Conservation (phyloP, 805 yeast species). For the Yarrowia hollandica region DNA sequence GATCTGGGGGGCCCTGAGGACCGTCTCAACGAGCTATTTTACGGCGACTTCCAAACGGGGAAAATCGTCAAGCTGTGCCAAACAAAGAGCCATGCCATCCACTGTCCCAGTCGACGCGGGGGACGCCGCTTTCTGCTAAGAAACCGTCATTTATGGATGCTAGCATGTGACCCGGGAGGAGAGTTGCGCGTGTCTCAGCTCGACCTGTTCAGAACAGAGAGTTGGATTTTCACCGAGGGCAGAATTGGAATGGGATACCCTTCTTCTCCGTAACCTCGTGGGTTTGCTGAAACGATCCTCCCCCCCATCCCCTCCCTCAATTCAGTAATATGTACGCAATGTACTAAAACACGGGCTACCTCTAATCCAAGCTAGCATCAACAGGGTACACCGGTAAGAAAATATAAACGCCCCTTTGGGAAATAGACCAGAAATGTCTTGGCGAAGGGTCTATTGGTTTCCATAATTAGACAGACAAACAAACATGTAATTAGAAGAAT, state of each 20-base stretch:
- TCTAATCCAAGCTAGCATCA: no score
- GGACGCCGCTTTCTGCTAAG: slow-evolving; percentile 1
- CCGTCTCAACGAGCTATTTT: neutral
- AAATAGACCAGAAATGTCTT: no score
- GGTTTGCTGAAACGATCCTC: no score
- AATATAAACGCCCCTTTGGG: no score
- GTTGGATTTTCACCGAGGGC: neutral
- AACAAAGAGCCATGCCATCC: slow-evolving; percentile 17
- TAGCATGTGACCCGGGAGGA: neutral
- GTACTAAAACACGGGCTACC: no score
- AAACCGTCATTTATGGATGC: slow-evolving; percentile 5
- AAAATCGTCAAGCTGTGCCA: neutral
- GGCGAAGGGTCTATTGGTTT: no score
- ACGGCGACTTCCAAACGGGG: neutral
- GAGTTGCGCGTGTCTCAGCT: neutral
- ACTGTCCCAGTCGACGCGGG: neutral
- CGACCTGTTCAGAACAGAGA: neutral
- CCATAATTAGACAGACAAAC: no score
- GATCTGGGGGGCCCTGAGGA: slow-evolving; percentile 9
- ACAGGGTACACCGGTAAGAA: no score
- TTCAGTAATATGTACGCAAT: no score
- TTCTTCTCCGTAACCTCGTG: neutral
- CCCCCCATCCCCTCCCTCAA: no score
- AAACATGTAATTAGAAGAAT: no score
- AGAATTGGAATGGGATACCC: neutral